Evolutionary conservation across 805 yeast species (phyloP).

Genomic region (Brettanomyces bruxellensis): DNA sequence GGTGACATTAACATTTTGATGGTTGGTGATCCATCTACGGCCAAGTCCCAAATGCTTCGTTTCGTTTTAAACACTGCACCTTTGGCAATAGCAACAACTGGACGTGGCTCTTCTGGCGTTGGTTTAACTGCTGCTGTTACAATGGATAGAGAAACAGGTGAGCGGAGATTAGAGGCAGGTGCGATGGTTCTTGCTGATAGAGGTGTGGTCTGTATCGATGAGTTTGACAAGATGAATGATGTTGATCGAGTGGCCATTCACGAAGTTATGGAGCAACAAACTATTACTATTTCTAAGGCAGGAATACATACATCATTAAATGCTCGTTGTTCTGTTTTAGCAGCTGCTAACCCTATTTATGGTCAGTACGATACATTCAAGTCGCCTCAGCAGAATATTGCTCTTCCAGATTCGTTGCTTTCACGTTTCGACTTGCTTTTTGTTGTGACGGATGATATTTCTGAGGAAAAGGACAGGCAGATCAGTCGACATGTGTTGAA

Average conservation of each 20-base stretch:
- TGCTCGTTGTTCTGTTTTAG: conserved; percentile 93
- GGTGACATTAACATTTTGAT: conserved; percentile 93
- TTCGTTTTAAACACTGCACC: conserved; percentile 93
- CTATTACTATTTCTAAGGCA: conserved; percentile 95
- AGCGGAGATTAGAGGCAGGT: conserved; percentile 94
- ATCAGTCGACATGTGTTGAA: conserved; percentile 91
- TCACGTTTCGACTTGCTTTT: conserved; percentile 95
- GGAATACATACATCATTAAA: conserved; percentile 95
- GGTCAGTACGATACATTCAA: conserved; percentile 95
- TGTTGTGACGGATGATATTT: conserved; percentile 92
- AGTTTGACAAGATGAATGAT: conserved; percentile 97
- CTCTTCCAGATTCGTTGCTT: conserved; percentile 89
- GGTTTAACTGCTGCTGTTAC: conserved; percentile 99
- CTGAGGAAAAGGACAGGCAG: conserved; percentile 72
- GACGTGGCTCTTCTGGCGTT: conserved; percentile 99
- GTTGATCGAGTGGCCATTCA: conserved; percentile 96
- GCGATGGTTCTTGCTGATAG: conserved; percentile 98
- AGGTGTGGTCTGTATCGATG: conserved; percentile 97
- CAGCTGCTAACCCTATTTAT: conserved; percentile 96
- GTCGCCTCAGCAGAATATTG: conserved; percentile 94
- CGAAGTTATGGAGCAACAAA: conserved; percentile 99
- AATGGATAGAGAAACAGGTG: conserved; percentile 93
- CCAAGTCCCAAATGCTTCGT: conserved; percentile 90
- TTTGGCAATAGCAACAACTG: conserved; percentile 94
- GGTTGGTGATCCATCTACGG: conserved; percentile 99